Evolutionary conservation across 441 rosid genomes (phyloP).

Genomic region (Populus hybrid): DNA sequence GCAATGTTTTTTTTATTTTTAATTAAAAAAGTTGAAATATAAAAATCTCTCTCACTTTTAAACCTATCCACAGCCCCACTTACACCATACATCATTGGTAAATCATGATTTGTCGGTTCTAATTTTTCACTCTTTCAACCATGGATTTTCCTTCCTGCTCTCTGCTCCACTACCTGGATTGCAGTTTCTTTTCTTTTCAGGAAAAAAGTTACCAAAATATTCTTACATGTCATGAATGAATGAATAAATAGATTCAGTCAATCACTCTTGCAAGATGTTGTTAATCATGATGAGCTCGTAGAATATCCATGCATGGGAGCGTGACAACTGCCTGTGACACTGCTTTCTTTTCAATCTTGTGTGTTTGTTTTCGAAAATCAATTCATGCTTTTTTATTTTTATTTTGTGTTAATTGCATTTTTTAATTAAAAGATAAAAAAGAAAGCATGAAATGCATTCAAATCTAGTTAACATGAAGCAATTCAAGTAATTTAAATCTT

Average conservation of each 20-base stretch:
- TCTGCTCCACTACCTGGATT: neutral
- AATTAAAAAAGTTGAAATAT: neutral
- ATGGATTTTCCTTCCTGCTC: neutral
- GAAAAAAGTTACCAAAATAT: neutral
- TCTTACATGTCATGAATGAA: neutral
- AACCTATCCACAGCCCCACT: constrained; percentile 10
- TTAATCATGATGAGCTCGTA: neutral
- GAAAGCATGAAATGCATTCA: neutral
- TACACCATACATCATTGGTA: constrained; percentile 9
- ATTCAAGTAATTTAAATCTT: neutral
- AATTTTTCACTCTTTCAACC: neutral
- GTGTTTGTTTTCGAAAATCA: neutral
- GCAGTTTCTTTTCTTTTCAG: neutral
- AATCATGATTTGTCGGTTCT: constrained; percentile 13
- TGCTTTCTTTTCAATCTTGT: neutral
- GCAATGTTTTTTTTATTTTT: neutral
- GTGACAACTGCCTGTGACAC: neutral
- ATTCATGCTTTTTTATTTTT: neutral
- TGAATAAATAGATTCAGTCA: neutral
- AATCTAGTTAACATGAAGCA: no score
- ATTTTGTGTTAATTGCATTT: neutral
- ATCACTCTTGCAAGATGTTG: no score
- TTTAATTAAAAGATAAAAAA: neutral
- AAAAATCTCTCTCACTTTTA: neutral
- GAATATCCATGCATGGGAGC: neutral